Evolutionary conservation across 2,329 filamentous ascomycete genomes (phyloP), one percentile per base, ranked within the genome.

Genomic region (Xylariaceae sp.): DNA sequence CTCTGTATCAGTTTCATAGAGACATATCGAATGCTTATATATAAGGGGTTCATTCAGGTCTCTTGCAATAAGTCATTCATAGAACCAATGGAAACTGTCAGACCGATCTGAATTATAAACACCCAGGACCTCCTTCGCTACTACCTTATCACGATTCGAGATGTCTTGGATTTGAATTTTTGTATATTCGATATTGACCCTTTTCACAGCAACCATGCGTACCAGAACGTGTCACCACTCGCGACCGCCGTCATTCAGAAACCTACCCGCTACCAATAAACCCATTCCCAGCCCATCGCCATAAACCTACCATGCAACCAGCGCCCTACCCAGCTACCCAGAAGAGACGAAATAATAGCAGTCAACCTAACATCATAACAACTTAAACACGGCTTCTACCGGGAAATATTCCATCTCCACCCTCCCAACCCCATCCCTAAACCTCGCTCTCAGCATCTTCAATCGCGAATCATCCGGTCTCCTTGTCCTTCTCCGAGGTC

Each of bases 391-490:
- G 5, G 23, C 23, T 5, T 30, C 23, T 5, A 30, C 23, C 23
- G 23, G 23, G 5, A 30, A 30, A 30, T 30, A 30, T 1, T 30
- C 15, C 49, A 10, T n/a, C 34, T 35, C 52, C 41, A 13, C 6
- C 7, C 34, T 23, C 5, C 55, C 56, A 15, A n/a, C 6, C 11
- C 18, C 23, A 5, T 47, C 61, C 59, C 11, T 61, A 49, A 55
- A 53, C n/a, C n/a, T 55, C 44, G 51, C 61, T 45, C 51, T 35
- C 1, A 30, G 10, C 2, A 30, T 47, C 17, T 23, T 17, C 5
- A 2, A 7, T 4, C 56, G 53, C 13, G 45, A 54, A 9, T 41
- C 15, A 23, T 61, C 54, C 6, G 48, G 41, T 3, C 2, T 8
- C 8, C 49, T 39, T 9, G n/a, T n/a, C 13, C 6, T 13, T 1